Percentiles rank a stretch among this genome's conserved stretches.
phyloP scores from a whole-genome alignment of 331 rosid genomes.

The Erythrophleum ivorense region DNA sequence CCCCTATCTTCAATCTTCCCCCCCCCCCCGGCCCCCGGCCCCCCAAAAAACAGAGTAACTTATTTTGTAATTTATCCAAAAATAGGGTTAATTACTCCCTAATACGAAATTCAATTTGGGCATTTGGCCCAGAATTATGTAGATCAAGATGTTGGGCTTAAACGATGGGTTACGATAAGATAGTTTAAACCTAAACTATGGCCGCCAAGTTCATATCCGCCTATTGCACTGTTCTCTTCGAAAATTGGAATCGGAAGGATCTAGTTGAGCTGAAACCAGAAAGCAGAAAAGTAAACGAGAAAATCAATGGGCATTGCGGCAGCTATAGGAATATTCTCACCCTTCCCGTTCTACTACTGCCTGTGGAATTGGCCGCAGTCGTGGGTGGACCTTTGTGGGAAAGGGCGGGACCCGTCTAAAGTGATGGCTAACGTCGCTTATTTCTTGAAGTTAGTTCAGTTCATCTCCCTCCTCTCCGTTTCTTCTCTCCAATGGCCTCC shows the following conservation, averaged over 20 bases:
- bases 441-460: conserved; percentile 74
- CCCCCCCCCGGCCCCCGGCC: too few relatives aligned
- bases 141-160: neutral
- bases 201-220: neutral
- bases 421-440: conserved; percentile 72
- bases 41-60: too few relatives aligned
- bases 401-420: conserved; percentile 70
- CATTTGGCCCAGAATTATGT: neutral
- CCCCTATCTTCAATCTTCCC: too few relatives aligned
- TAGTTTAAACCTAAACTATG: too few relatives aligned
- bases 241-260: neutral
- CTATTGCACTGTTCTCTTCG: neutral
- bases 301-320: conserved; percentile 58
- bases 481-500: conserved; percentile 77
- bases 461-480: conserved; percentile 66
- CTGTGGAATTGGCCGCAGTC: conserved; percentile 79
- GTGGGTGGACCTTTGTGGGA: conserved; percentile 85
- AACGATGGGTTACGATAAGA: neutral
- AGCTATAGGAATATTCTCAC: conserved; percentile 59
- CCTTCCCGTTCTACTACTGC: conserved; percentile 79
- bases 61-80: too few relatives aligned
- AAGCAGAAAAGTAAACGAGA: conserved; percentile 19
- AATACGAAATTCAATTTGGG: neutral
- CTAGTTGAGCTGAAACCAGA: neutral
- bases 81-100: too few relatives aligned